Conservation (phyloP, 306 rosid species). For the Mimosa pudica region DNA sequence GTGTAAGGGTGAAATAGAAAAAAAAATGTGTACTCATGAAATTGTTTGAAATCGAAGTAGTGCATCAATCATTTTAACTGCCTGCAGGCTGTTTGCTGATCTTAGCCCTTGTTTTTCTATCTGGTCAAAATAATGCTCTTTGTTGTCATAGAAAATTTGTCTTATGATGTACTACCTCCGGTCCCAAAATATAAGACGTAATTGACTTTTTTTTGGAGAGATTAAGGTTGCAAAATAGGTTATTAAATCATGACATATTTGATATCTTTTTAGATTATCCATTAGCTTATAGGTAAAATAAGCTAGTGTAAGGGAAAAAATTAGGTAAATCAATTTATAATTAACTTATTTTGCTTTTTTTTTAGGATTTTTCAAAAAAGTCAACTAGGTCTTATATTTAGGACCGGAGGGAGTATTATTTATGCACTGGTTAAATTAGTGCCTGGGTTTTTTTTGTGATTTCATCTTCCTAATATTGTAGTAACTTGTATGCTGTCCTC, state of each 20-base stretch:
- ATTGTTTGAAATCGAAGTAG: neutral
- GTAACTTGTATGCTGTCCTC: slow-evolving; percentile 15
- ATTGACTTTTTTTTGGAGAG: no score
- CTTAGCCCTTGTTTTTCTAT: slow-evolving; percentile 4
- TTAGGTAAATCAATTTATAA: no score
- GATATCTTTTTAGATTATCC: no score
- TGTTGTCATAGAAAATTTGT: neutral
- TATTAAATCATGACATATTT: no score
- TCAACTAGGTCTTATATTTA: no score
- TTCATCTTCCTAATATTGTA: slow-evolving; percentile 11
- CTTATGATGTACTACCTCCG: neutral
- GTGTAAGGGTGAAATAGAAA: neutral
- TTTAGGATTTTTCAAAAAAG: no score
- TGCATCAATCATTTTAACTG: neutral
- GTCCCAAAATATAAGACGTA: no score
- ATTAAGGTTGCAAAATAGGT: no score
- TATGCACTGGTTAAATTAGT: slow-evolving; percentile 19
- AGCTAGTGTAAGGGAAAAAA: no score
- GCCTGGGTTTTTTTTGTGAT: neutral
- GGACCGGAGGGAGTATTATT: neutral
- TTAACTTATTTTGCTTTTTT: no score
- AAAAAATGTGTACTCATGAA: neutral
- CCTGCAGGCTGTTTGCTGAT: slow-evolving; percentile 11
- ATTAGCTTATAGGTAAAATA: no score
- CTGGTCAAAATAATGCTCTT: slow-evolving; percentile 3